Conservation (phyloP, 768 basidiomycete genomes). For the Naematelia aurantialba region DNA sequence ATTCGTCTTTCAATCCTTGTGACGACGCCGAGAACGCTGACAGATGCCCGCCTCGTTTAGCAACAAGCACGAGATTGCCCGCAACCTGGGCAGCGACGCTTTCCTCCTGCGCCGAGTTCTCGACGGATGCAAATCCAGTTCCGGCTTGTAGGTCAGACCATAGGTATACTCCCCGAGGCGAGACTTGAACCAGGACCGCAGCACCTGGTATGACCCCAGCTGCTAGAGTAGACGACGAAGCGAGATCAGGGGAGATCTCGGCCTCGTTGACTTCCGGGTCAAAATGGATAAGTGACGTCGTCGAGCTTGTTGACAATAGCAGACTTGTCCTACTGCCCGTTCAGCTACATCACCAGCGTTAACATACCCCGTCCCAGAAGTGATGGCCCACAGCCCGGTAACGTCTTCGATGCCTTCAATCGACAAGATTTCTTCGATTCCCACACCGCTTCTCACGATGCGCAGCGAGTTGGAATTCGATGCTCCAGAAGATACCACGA, state of each 20-base stretch:
- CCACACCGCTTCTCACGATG: conserved; percentile 45
- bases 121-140: not conserved
- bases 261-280: conserved; percentile 13
- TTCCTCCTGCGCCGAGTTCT: conserved; percentile 7
- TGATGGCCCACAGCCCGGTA: conserved; percentile 27
- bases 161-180: not conserved
- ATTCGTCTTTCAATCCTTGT: conserved; percentile 7
- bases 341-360: conserved; percentile 3
- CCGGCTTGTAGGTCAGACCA: conserved; percentile 2
- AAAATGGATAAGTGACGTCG: conserved; percentile 15
- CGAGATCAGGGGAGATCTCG: conserved; percentile 11
- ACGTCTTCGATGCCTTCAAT: conserved; percentile 38
- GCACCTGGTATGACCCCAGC: conserved; percentile 8
- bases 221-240: conserved; percentile 26
- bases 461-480: conserved; percentile 42
- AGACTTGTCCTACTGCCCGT: conserved; percentile 6
- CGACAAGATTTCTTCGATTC: conserved; percentile 29
- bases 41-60: conserved; percentile 16
- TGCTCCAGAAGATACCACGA: conserved; percentile 45
- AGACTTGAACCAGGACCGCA: not conserved
- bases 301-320: conserved; percentile 20
- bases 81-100: conserved; percentile 16
- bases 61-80: conserved; percentile 15
- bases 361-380: not conserved
- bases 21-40: conserved; percentile 2